A percentile compares a stretch with the other conserved stretches of the same genome.
phyloP scores from a whole-genome alignment of 805 yeast genomes.

The Yarrowia keelungensis region DNA sequence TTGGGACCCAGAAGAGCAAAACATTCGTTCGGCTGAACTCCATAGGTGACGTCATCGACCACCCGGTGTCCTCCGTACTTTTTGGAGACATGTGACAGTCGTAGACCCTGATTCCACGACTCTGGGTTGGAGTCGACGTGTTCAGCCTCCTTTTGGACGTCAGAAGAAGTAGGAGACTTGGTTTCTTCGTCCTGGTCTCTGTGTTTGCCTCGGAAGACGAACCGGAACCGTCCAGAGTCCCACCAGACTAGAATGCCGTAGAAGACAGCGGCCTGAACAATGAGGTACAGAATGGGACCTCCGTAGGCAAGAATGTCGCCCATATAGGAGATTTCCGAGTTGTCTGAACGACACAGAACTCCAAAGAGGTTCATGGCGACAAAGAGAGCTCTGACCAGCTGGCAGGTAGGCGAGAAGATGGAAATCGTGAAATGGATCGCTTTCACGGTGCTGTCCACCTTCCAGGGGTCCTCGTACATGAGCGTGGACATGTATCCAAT shows the following conservation, averaged over 20 bases:
- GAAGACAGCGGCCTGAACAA: conserved; percentile 45
- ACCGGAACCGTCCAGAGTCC: conserved; percentile 50
- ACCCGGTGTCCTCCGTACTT: conserved; percentile 45
- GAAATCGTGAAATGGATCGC: conserved; percentile 49
- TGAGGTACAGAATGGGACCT: conserved; percentile 49
- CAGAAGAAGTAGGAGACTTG: conserved; percentile 42
- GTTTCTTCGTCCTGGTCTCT: conserved; percentile 41
- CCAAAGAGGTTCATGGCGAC: conserved; percentile 49
- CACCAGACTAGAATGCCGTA: conserved; percentile 47
- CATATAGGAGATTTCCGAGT: conserved; percentile 43
- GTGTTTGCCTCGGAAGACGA: conserved; percentile 26
- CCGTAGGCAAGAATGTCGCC: conserved; percentile 50
- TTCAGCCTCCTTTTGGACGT: conserved; percentile 44
- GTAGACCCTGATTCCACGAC: conserved; percentile 45
- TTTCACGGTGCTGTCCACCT: conserved; percentile 44
- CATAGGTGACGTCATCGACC: conserved; percentile 51
- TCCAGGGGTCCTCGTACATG: conserved; percentile 48
- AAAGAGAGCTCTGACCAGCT: conserved; percentile 47
- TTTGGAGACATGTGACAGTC: conserved; percentile 47
- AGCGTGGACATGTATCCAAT: conserved; percentile 47
- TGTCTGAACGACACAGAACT: conserved; percentile 46
- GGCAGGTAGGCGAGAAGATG: conserved; percentile 47
- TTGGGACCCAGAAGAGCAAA: conserved; percentile 52
- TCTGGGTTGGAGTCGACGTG: conserved; percentile 44
- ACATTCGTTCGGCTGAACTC: conserved; percentile 48